A percentile compares a stretch with the other conserved stretches of the same genome.
phyloP scores from a whole-genome alignment of 2,329 filamentous ascomycete genomes.

The Dothiorella sarmentorum region DNA sequence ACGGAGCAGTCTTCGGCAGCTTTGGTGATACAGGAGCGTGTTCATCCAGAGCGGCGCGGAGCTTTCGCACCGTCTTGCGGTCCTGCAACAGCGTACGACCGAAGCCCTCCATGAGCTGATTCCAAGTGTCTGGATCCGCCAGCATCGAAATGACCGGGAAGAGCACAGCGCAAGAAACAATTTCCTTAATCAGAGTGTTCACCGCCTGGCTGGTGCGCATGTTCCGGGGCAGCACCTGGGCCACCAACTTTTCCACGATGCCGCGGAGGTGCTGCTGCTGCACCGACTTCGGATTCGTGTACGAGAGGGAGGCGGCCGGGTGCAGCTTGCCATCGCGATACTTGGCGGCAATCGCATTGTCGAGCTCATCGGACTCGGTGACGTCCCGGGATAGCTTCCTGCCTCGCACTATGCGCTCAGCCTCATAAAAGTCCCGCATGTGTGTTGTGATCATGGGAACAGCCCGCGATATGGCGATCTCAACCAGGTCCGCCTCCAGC shows the following conservation, averaged over 20 bases:
- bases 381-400: constrained; percentile 83
- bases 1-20: constrained; percentile 60
- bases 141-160: constrained; percentile 76
- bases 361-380: constrained; percentile 93
- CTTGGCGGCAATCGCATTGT: constrained; percentile 91
- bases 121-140: constrained; percentile 94
- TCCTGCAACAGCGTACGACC: constrained; percentile 87
- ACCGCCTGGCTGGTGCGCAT: constrained; percentile 79
- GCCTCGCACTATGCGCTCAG: constrained; percentile 81
- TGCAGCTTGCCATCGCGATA: constrained; percentile 88
- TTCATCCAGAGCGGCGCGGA: constrained; percentile 87
- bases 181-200: constrained; percentile 76
- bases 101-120: constrained; percentile 89
- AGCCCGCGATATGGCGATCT: constrained; percentile 74
- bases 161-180: constrained; percentile 89
- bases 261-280: constrained; percentile 87
- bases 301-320: constrained; percentile 75
- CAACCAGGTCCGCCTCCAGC: constrained; percentile 74
- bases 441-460: constrained; percentile 87
- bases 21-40: constrained; percentile 81
- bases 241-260: constrained; percentile 68
- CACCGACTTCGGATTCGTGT: constrained; percentile 76
- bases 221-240: constrained; percentile 67
- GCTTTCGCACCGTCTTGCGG: constrained; percentile 86
- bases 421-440: constrained; percentile 85